Evolutionary conservation across 257 asterid species (phyloP).

Genomic region (Penstemon newberryi): DNA sequence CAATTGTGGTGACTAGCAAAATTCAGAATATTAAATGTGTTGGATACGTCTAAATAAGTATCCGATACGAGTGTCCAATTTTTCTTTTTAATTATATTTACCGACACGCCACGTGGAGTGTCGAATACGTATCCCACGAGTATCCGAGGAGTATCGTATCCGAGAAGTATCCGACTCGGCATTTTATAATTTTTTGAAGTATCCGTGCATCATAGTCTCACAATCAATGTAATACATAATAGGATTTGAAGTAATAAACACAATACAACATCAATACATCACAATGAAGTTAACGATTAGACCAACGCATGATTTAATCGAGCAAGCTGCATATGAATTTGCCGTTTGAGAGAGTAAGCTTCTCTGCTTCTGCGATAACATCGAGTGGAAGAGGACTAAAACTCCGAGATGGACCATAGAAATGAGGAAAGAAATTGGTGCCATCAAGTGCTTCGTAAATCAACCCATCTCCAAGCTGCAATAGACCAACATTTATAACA

Average conservation of each 20-base stretch:
- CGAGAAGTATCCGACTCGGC: no score
- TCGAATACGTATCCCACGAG: no score
- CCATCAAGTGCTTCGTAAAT: slow-evolving; percentile 70
- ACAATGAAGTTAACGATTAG: not conserved
- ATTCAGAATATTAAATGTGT: no score
- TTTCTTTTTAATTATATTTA: no score
- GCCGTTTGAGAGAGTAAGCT: slow-evolving; percentile 48
- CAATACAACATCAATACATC: not conserved
- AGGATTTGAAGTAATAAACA: slow-evolving; percentile 16
- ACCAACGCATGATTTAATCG: slow-evolving; percentile 27
- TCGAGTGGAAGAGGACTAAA: slow-evolving; percentile 72
- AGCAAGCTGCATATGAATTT: slow-evolving; percentile 60
- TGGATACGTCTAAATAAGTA: no score
- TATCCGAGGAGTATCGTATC: no score
- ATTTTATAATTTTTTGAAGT: no score
- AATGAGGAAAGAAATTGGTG: slow-evolving; percentile 67
- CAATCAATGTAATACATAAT: not conserved
- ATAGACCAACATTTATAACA: not conserved
- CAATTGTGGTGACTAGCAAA: no score
- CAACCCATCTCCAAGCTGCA: slow-evolving; percentile 85
- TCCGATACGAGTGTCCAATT: no score
- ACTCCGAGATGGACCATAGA: slow-evolving; percentile 83
- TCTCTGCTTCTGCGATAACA: slow-evolving; percentile 65
- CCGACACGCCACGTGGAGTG: no score
- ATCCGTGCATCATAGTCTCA: no score